Evolutionary conservation across 2,329 filamentous ascomycete genomes (phyloP), one percentile per base, ranked within the genome.

Genomic region (Waltergamsia citrina): DNA sequence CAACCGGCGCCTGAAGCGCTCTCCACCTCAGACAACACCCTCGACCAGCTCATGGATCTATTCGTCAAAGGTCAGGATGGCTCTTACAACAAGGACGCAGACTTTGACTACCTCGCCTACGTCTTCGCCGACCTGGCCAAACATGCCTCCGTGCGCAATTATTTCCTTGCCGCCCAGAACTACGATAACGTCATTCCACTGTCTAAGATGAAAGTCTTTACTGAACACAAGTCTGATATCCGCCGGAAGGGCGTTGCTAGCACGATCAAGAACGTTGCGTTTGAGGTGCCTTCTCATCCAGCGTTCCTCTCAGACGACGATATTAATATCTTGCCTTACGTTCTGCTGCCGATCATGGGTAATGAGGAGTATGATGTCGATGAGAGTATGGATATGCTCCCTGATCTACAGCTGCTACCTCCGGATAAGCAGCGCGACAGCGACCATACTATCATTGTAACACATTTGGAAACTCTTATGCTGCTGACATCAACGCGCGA

Each of bases 51-150:
- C 20, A 77, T 98, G 55, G 92, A 96, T 56, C 81, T 93, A 47
- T 98, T 98, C 53, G 92, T 96, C 52, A 93, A 92, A 62, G 90
- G 90, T 15, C 79, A 85, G 16, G 79, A 83, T 40, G 83, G 82
- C 17, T 67, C 70, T 8, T 87, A 92, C 58, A 96, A 96, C 67
- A 81, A 83, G 51, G 56, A 81, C 18, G 87, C 87, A 39, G 74
- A 90, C 58, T 96, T 78, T 56, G 87, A 98, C 62, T 95, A 96
- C 58, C 73, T 98, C 17, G 78, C 87, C 27, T 98, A 96, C 52
- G 69, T 95, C 36, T 93, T 98, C 53, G 90, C 92, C 26, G 90
- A 98, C 55, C 69, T 98, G 8, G 81, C 87, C 32, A 94, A 87
- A 58, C 80, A 88, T 48, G 67, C 76, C 23, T 73, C 84, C 43